These are phyloP conservation scores for Citrus australasica DNA, from an alignment of 345 rosid genomes.

Conservation along the genomic window DNA sequence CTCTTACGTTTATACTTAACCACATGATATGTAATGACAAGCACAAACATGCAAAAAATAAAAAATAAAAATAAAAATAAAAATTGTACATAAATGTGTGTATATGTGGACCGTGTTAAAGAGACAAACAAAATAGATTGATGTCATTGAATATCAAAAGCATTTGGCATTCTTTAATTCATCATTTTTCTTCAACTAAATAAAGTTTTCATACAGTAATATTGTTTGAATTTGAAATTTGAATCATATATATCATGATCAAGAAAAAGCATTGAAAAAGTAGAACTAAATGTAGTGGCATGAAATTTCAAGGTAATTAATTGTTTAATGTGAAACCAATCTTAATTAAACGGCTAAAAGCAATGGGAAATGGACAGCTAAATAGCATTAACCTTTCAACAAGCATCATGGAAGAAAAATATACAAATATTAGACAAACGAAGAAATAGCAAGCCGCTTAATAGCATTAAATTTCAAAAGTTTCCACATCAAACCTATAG, in stretches of 20 bases:
- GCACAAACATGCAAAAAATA: slow-evolving; percentile 9
- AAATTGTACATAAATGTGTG: background rate
- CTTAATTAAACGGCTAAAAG: background rate
- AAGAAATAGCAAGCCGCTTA: background rate
- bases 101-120: slow-evolving; percentile 11
- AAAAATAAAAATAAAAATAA: no score
- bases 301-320: background rate
- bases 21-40: slow-evolving; percentile 24
- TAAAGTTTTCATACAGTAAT: background rate
- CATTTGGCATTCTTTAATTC: background rate
- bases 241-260: background rate
- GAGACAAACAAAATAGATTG: background rate
- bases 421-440: background rate
- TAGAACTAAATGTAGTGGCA: background rate
- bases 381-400: slow-evolving; percentile 7
- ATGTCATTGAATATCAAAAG: background rate
- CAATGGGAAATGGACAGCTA: background rate
- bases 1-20: background rate
- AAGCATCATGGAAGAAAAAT: background rate
- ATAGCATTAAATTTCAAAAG: slow-evolving; percentile 1
- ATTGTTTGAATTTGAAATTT: slow-evolving; percentile 3
- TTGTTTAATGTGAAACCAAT: background rate
- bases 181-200: background rate
- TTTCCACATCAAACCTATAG: slow-evolving; percentile 1
- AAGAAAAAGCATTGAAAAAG: background rate